Evolutionary conservation across 331 rosid genomes (phyloP), one percentile per base, ranked within the genome.

Genomic region (Cucumis variabilis): DNA sequence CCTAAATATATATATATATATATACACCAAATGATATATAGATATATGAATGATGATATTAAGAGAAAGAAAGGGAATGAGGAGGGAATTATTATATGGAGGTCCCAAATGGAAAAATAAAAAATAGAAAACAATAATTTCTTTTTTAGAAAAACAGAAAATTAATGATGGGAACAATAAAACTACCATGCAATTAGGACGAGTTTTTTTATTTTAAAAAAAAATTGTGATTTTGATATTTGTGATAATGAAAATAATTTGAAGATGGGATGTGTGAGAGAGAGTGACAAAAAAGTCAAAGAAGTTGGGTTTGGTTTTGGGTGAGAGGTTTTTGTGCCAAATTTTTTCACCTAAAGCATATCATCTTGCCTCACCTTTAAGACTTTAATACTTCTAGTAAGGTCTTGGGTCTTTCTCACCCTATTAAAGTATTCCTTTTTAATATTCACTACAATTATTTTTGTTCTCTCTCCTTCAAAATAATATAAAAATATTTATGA

Each of bases 241-340:
- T 44, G 37, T 53, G 24, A 58, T 28, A 55, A 81, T 58, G 50
- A 55, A 51, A 58, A 81, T 27, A 19, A 81, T 30, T 15, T 79
- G 51, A 8, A 37, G 85, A 81, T 78, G 84, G 46, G 44, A 60
- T 81, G 50, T 58, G 67, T 44, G 63, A n/a, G 83, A n/a, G 83
- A 77, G 63, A 5, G 84, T 76, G 82, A n/a, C 70, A 81, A 81
- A 81, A 81, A 81, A 81, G 85, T 81, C 85, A 80, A 80, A 58
- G 58, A 79, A 79, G 68, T 58, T 25, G 46, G 17, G 58, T 76
- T 76, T 76, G 79, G 79, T 76, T 63, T 63, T 12, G 82, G 84
- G 67, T 53, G 84, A 79, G 46, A 53, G 66, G 48, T 7, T 44
- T 77, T 77, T 62, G 67, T 62, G 67, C 13, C 33, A 17, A 9